These are phyloP conservation scores for Vicia sativa DNA, from an alignment of 306 rosid species.

Conservation along the genomic window DNA sequence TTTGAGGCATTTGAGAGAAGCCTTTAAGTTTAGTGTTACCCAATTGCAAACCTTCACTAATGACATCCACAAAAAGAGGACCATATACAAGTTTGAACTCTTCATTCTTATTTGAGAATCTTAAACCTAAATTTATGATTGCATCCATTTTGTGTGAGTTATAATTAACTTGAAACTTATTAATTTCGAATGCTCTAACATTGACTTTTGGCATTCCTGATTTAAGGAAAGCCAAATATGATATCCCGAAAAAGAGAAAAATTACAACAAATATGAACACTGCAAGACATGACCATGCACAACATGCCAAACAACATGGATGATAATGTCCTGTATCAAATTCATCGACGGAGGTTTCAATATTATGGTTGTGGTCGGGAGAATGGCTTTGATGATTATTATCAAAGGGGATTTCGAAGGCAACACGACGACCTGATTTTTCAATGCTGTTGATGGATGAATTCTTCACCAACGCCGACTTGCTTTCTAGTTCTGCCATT, in stretches of 20 bases:
- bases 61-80: constrained; percentile 21
- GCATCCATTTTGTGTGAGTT: constrained; percentile 21
- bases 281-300: constrained; percentile 47
- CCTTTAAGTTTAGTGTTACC: constrained; percentile 20
- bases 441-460: constrained; percentile 1
- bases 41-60: constrained; percentile 3
- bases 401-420: constrained; percentile 28
- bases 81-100: constrained; percentile 41
- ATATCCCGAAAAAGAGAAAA: constrained; percentile 38
- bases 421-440: constrained; percentile 24
- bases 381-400: not conserved
- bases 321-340: constrained; percentile 23
- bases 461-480: not conserved
- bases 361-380: not conserved
- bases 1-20: constrained; percentile 43
- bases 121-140: constrained; percentile 1
- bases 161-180: constrained; percentile 34
- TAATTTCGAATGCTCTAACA: constrained; percentile 34
- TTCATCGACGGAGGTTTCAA: not conserved
- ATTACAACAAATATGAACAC: constrained; percentile 29
- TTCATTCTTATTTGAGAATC: constrained; percentile 50
- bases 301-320: constrained; percentile 36
- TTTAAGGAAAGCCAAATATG: constrained; percentile 46
- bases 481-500: constrained; percentile 32
- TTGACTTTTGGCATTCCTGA: constrained; percentile 46